phyloP scores from a whole-genome alignment of 2,329 filamentous ascomycete species.

The Magnaporthales sp. region DNA sequence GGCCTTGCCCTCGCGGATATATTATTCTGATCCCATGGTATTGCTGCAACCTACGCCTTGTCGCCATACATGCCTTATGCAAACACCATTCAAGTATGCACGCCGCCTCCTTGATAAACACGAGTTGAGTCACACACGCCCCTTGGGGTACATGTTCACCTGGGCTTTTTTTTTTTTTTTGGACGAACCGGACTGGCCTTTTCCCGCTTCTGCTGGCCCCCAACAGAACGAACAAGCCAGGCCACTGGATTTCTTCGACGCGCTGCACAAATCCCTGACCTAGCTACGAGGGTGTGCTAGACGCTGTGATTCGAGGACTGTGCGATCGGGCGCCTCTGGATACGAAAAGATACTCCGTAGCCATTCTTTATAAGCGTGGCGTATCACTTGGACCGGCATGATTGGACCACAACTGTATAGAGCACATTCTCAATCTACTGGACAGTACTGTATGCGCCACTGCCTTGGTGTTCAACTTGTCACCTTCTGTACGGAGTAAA shows the following conservation, averaged over 20 bases:
- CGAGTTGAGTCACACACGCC: background rate
- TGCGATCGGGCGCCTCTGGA: background rate
- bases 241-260: background rate
- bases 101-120: background rate
- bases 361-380: background rate
- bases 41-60: background rate
- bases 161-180: background rate
- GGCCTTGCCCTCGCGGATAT: background rate
- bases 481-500: background rate
- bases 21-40: background rate
- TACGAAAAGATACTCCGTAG: background rate
- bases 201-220: background rate
- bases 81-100: background rate
- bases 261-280: background rate
- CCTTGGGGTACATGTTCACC: background rate
- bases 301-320: background rate
- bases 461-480: background rate
- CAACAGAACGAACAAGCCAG: background rate
- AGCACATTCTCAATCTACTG: background rate
- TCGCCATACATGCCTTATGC: background rate
- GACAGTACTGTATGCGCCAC: background rate
- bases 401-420: background rate
- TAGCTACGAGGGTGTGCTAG: background rate
- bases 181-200: background rate
- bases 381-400: background rate